Conservation (phyloP, 306 rosid species). For the Gleditsia sinensis region DNA sequence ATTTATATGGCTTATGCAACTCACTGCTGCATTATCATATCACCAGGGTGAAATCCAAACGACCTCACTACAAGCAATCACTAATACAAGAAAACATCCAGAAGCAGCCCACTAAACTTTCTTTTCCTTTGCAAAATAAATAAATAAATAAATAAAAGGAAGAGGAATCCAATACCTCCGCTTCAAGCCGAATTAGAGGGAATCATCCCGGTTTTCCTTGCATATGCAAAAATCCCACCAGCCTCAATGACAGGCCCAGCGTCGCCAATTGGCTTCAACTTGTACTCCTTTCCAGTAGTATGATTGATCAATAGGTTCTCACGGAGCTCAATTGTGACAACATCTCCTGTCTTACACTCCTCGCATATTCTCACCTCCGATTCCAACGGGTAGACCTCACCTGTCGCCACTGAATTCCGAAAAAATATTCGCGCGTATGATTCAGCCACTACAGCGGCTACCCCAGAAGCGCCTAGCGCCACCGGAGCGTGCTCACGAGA, state of each 20-base stretch:
- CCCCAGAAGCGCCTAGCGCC: conserved; percentile 88
- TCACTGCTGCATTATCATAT: background rate
- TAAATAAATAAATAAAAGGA: background rate
- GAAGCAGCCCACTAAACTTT: conserved; percentile 17
- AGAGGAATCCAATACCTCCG: conserved; percentile 10
- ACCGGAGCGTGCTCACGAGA: conserved; percentile 99
- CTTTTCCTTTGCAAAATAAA: background rate
- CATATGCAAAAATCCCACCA: conserved; percentile 92
- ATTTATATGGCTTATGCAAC: background rate
- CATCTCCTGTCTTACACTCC: conserved; percentile 75
- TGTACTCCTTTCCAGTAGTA: conserved; percentile 82
- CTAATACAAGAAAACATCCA: background rate
- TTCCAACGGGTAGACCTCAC: conserved; percentile 55
- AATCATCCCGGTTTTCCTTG: conserved; percentile 92
- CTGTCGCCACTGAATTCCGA: conserved; percentile 91
- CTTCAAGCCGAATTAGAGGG: conserved; percentile 48
- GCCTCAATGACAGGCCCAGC: conserved; percentile 93
- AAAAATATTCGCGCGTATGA: conserved; percentile 91
- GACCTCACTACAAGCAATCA: background rate
- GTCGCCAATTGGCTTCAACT: conserved; percentile 86
- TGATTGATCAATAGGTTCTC: conserved; percentile 78
- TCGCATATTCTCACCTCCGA: conserved; percentile 42
- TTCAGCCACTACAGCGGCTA: conserved; percentile 79
- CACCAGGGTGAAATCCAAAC: background rate
- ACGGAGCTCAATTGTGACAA: conserved; percentile 75